A percentile compares a stretch with the other conserved stretches of the same genome.
These are phyloP conservation scores for Periconia macrospinosa DNA, from an alignment of 2,329 filamentous ascomycete genomes.

Conservation along the genomic window DNA sequence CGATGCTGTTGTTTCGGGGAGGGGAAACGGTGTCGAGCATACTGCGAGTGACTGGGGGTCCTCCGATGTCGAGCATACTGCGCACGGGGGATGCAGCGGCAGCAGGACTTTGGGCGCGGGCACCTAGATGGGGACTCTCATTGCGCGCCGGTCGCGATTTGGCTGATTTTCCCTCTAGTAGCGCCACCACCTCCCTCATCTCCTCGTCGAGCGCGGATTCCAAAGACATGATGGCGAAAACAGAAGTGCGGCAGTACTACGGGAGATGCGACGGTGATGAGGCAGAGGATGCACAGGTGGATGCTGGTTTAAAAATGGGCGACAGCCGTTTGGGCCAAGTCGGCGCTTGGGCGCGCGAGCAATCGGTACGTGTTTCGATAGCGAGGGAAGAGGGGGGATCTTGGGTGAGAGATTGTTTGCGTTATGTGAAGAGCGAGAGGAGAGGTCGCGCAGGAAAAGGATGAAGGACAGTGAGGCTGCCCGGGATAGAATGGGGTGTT, in stretches of 20 bases:
- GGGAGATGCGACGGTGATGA: not conserved
- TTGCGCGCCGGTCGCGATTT: constrained; percentile 23
- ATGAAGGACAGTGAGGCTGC: too few relatives aligned
- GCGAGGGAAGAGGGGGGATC: not conserved
- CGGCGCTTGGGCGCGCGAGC: not conserved
- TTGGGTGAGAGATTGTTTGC: not conserved
- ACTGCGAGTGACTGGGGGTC: constrained; percentile 26
- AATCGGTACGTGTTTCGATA: too few relatives aligned
- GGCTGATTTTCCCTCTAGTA: constrained; percentile 58
- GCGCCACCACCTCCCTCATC: constrained; percentile 69
- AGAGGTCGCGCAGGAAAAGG: too few relatives aligned
- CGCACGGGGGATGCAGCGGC: constrained; percentile 61
- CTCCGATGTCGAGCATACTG: constrained; percentile 57
- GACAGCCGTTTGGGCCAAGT: not conserved
- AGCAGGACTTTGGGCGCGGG: constrained; percentile 60
- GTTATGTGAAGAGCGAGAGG: not conserved
- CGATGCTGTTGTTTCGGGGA: constrained; percentile 33
- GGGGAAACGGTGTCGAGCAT: constrained; percentile 43
- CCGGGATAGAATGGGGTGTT: too few relatives aligned
- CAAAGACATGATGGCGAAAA: constrained; percentile 64
- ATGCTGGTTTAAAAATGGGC: not conserved
- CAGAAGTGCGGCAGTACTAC: not conserved
- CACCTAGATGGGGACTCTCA: constrained; percentile 27
- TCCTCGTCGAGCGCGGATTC: constrained; percentile 78
- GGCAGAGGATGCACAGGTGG: not conserved